Percentiles rank a stretch among this genome's conserved stretches.
Conservation (phyloP, 176 grass and related monocot species). For the Carex pumila region DNA sequence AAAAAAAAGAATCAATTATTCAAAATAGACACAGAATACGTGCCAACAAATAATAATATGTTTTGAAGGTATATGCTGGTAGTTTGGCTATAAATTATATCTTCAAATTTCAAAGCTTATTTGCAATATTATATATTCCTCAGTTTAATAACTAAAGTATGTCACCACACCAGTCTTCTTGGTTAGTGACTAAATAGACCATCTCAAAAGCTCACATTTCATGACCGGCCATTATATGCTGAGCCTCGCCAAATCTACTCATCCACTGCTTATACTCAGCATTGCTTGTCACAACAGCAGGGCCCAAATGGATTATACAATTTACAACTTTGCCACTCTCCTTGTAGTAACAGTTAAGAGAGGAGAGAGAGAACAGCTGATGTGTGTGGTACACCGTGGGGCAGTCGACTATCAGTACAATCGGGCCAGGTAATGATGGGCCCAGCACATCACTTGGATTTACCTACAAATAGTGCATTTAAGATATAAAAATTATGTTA, state of each 20-base stretch:
- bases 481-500: constrained; percentile 16
- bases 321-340: constrained; percentile 62
- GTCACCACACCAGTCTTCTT: neutral
- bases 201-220: constrained; percentile 64
- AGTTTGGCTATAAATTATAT: neutral
- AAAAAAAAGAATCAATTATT: neutral
- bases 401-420: constrained; percentile 77
- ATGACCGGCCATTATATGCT: constrained; percentile 98
- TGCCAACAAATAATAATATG: too few relatives aligned
- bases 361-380: constrained; percentile 54
- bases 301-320: constrained; percentile 97
- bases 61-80: neutral
- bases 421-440: constrained; percentile 59
- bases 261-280: constrained; percentile 79
- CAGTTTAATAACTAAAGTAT: neutral
- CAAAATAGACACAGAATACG: neutral
- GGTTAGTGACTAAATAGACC: constrained; percentile 12
- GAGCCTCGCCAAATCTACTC: constrained; percentile 55
- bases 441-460: constrained; percentile 84
- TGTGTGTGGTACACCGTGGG: constrained; percentile 58
- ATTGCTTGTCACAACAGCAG: constrained; percentile 57
- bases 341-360: constrained; percentile 51
- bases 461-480: constrained; percentile 51
- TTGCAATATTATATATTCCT: neutral
- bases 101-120: constrained; percentile 1